Conservation (phyloP, 176 grass and related monocot species). For the Tillandsia fasciculata region DNA sequence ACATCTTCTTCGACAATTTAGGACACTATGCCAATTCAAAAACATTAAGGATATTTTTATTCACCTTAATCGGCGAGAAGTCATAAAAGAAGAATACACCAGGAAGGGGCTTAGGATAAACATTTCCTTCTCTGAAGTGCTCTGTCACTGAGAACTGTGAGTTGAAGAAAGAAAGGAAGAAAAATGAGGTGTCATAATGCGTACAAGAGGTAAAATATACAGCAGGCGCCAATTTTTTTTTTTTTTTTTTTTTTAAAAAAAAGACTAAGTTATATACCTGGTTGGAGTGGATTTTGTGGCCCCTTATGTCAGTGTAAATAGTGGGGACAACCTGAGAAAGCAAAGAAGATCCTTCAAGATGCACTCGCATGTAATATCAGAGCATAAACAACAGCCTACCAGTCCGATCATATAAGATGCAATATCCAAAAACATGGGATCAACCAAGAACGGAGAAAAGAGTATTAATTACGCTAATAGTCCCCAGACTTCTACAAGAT, state of each 20-base stretch:
- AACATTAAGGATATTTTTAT: not conserved
- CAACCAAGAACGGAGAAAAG: too few species aligned
- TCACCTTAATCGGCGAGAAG: slow-evolving; percentile 98
- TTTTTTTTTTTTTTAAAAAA: too few species aligned
- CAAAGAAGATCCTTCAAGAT: not conserved
- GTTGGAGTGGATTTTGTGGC: slow-evolving; percentile 70
- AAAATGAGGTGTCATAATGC: slow-evolving; percentile 1
- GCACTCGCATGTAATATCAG: not conserved
- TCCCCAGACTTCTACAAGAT: too few species aligned
- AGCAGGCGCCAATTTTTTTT: slow-evolving; percentile 1
- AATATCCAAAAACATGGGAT: too few species aligned
- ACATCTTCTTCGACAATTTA: too few species aligned
- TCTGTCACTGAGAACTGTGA: slow-evolving; percentile 89
- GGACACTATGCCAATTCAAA: too few species aligned
- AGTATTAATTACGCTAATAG: too few species aligned
- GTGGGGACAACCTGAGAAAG: slow-evolving; percentile 75
- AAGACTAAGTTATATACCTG: slow-evolving; percentile 44
- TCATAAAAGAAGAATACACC: slow-evolving; percentile 93
- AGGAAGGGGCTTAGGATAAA: slow-evolving; percentile 44
- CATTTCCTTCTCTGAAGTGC: slow-evolving; percentile 77
- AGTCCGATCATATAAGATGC: too few species aligned
- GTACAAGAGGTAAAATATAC: slow-evolving; percentile 12
- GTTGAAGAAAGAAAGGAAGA: slow-evolving; percentile 4
- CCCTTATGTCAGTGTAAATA: slow-evolving; percentile 75
- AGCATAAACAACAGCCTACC: too few species aligned